Percentiles rank a stretch among this genome's conserved stretches.
phyloP scores from a whole-genome alignment of 192 early-diverging fungal genomes.

The Backusella circina region DNA sequence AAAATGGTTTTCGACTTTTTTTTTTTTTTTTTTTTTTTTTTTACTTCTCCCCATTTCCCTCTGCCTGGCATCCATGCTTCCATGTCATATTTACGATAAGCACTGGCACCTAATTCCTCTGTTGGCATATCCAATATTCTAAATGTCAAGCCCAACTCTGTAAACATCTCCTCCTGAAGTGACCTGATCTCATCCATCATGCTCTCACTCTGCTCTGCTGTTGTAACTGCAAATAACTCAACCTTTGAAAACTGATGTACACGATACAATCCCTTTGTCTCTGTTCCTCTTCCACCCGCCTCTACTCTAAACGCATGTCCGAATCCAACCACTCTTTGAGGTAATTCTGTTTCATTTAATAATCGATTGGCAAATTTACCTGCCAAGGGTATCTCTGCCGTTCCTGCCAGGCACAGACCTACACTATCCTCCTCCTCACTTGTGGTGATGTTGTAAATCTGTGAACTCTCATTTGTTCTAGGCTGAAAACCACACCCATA shows the following conservation, averaged over 20 bases:
- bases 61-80: slow-evolving; percentile 97
- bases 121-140: slow-evolving; percentile 88
- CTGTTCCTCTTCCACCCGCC: slow-evolving; percentile 73
- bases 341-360: slow-evolving; percentile 49
- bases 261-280: slow-evolving; percentile 83
- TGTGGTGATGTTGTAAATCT: slow-evolving; percentile 70
- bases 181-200: slow-evolving; percentile 69
- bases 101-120: slow-evolving; percentile 85
- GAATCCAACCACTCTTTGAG: slow-evolving; percentile 70
- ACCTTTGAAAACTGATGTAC: slow-evolving; percentile 95
- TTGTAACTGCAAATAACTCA: slow-evolving; percentile 78
- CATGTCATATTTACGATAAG: slow-evolving; percentile 87
- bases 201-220: slow-evolving; percentile 53
- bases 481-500: slow-evolving; percentile 90
- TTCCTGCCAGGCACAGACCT: slow-evolving; percentile 72
- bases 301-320: slow-evolving; percentile 89
- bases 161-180: slow-evolving; percentile 74
- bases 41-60: slow-evolving; percentile 69
- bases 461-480: slow-evolving; percentile 63
- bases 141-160: slow-evolving; percentile 75
- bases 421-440: slow-evolving; percentile 25
- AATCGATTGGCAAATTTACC: slow-evolving; percentile 73
- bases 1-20: too few relatives aligned
- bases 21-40: too few relatives aligned
- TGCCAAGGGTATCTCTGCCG: slow-evolving; percentile 88